Percentiles rank a stretch among this genome's conserved stretches.
These are phyloP conservation scores for Fistulina hepatica DNA, from an alignment of 1,284 basidiomycete species.

Conservation along the genomic window DNA sequence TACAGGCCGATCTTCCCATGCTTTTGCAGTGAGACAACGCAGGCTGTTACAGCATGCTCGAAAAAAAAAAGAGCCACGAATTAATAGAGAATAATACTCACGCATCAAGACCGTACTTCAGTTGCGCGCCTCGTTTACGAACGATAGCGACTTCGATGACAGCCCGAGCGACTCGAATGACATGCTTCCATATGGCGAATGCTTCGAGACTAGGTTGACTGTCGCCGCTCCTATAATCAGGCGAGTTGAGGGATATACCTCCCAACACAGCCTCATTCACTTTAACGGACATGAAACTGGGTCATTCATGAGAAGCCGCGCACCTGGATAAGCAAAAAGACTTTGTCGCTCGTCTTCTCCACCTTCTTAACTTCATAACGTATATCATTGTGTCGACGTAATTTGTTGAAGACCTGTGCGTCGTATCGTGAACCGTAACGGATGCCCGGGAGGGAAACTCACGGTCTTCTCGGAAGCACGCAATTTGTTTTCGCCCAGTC, in stretches of 20 bases:
- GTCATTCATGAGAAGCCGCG: constrained; percentile 5
- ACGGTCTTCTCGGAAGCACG: constrained; percentile 64
- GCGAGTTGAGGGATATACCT: constrained; percentile 52
- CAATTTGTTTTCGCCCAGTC: constrained; percentile 54
- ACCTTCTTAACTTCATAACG: constrained; percentile 60
- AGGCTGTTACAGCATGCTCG: constrained; percentile 33
- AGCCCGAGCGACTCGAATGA: constrained; percentile 53
- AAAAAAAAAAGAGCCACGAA: constrained; percentile 1
- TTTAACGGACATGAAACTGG: constrained; percentile 6
- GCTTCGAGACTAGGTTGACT: constrained; percentile 65
- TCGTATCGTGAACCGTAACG: not conserved
- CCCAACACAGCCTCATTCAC: constrained; percentile 54
- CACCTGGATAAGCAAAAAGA: constrained; percentile 65
- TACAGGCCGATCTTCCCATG: constrained; percentile 76
- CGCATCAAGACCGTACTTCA: constrained; percentile 66
- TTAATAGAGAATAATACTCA: constrained; percentile 23
- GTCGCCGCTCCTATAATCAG: constrained; percentile 58
- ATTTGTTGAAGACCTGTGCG: constrained; percentile 43
- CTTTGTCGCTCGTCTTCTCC: constrained; percentile 58
- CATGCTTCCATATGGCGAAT: constrained; percentile 53
- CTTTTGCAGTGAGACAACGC: constrained; percentile 63
- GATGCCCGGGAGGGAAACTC: constrained; percentile 8
- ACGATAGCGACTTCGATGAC: constrained; percentile 61
- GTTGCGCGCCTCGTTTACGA: constrained; percentile 46
- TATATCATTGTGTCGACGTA: constrained; percentile 58